Evolutionary conservation across 2,329 filamentous ascomycete genomes (phyloP), one percentile per base, ranked within the genome.

Genomic region (Teratosphaeria pseudoeucalypti): DNA sequence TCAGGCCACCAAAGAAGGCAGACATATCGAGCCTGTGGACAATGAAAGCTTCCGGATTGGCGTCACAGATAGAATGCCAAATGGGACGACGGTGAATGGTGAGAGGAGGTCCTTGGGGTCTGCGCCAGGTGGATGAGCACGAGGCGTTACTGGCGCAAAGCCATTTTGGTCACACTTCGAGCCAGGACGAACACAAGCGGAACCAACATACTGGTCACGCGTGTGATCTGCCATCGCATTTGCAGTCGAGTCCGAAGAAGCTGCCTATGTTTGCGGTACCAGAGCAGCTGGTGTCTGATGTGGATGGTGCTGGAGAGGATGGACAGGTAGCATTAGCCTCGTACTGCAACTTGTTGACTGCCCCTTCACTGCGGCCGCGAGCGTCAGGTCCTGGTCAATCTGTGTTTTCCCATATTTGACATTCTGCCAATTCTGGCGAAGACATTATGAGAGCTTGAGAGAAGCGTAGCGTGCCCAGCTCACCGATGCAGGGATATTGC

Each of bases 181-280:
- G 63, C 27, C 58, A 54, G 54, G 65, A 69, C 54, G 65, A 66
- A 49, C 66, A 69, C 60, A 23, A 62, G 7, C 55, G 57, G 12
- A 55, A 57, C 16, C 58, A 61, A 27, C 59, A 57, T 10, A 63
- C 61, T 12, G 61, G 62, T 2, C 62, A 58, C 29, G 62, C 66
- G 19, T 68, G 62, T 52, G 66, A 67, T 26, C 49, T 69, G 19
- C 67, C 67, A 2, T 60, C 65, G 27, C 66, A 68, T 58, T 47
- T 70, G 26, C 56, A 62, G 2, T 61, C 65, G 39, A 66, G 63
- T 5, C 61, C 72, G 6, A 71, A 69, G 52, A 75, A 71, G 54
- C 55, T 76, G n/a, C 72, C 74, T 2, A 77, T 79, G 74, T 77
- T 78, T 62, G 59, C 67, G 6, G 56, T 77, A n/a, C 73, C 76